phyloP scores from a whole-genome alignment of 257 asterid species.

The Solanum appendiculatum region DNA sequence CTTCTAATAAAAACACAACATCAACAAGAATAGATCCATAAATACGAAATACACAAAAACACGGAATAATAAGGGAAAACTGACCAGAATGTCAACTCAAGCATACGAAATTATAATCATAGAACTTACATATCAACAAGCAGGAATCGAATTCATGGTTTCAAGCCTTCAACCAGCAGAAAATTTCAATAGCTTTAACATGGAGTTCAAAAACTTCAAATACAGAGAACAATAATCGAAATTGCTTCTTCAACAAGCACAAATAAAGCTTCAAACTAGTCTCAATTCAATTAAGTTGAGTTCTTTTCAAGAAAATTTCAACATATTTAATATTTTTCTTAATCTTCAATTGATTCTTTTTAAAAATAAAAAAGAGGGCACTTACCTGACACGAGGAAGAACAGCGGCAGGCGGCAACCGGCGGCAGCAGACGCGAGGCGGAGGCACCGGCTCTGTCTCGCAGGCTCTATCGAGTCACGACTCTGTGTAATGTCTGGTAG shows the following conservation, averaged over 20 bases:
- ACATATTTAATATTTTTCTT: not conserved
- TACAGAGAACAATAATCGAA: not conserved
- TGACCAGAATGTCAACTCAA: not conserved
- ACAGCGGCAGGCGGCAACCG: not conserved
- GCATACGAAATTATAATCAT: not conserved
- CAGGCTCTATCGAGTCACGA: not conserved
- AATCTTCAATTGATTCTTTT: not conserved
- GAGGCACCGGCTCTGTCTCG: not conserved
- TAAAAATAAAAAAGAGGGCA: not conserved
- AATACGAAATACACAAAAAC: not conserved
- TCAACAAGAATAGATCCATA: not conserved
- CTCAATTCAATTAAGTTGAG: not conserved
- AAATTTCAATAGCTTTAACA: not conserved
- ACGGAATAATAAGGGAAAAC: not conserved
- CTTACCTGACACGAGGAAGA: not conserved
- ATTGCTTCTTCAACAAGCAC: not conserved
- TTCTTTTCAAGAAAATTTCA: not conserved
- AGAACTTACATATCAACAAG: not conserved
- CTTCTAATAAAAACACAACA: not conserved
- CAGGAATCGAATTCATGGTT: not conserved
- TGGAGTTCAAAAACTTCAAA: not conserved
- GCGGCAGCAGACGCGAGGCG: not conserved
- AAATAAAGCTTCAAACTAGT: not conserved
- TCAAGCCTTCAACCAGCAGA: not conserved
- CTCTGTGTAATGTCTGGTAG: not conserved